These are phyloP conservation scores for Phyllosticta citriasiana DNA, from an alignment of 2,329 filamentous ascomycete species.

Conservation along the genomic window DNA sequence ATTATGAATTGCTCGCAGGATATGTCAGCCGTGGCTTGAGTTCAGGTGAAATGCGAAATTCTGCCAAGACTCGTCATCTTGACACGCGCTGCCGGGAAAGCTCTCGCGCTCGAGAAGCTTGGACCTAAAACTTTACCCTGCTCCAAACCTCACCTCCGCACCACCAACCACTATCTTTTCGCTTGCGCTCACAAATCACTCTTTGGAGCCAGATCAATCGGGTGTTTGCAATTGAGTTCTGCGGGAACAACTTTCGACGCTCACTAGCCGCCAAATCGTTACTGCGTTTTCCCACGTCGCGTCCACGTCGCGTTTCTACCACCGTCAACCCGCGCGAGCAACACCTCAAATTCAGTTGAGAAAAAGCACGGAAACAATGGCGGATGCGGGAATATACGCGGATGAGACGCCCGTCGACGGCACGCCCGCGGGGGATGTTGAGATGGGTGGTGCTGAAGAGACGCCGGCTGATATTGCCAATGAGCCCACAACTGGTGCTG, in stretches of 20 bases:
- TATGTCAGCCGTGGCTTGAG: no score
- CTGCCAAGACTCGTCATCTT: neutral
- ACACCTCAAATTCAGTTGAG: neutral
- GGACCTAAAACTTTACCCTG: neutral
- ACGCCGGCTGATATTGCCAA: slow-evolving; percentile 13
- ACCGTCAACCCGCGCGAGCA: neutral
- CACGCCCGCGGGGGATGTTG: slow-evolving; percentile 34
- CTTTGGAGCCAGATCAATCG: neutral
- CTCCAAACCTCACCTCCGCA: neutral
- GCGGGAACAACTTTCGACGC: neutral
- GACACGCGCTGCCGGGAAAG: neutral
- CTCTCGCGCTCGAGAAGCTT: neutral
- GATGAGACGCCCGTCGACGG: slow-evolving; percentile 20
- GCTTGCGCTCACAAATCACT: neutral
- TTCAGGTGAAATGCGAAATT: no score
- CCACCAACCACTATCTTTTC: neutral
- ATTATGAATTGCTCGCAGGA: neutral
- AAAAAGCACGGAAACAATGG: slow-evolving; percentile 16
- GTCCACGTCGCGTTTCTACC: neutral
- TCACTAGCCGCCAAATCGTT: neutral
- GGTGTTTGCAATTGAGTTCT: neutral
- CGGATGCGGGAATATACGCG: slow-evolving; percentile 18
- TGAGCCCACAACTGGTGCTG: slow-evolving; percentile 12
- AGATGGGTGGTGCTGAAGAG: slow-evolving; percentile 33
- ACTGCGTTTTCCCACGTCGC: neutral